Percentiles rank a stretch among this genome's conserved stretches.
Conservation (phyloP, 352 stramenopile genomes). For the Globisporangium perplexum region DNA sequence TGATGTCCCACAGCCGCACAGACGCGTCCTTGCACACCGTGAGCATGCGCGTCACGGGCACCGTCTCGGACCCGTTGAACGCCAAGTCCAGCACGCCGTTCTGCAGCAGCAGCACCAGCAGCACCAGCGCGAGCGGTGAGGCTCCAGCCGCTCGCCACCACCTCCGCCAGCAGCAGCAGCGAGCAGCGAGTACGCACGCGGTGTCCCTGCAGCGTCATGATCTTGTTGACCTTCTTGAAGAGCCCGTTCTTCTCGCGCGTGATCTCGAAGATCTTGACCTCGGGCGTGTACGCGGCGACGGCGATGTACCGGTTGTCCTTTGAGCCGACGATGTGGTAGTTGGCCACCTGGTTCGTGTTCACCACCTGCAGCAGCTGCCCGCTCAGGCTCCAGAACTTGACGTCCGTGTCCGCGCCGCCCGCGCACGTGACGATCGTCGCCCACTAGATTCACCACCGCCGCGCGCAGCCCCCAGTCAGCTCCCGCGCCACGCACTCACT, state of each 20-base stretch:
- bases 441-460: constrained; percentile 26
- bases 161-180: too few relatives aligned
- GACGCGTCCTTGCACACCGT: constrained; percentile 78
- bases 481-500: not conserved
- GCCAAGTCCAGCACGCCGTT: constrained; percentile 69
- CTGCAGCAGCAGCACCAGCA: too few relatives aligned
- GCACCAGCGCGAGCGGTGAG: too few relatives aligned
- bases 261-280: constrained; percentile 84
- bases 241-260: constrained; percentile 62
- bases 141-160: too few relatives aligned
- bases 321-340: constrained; percentile 74
- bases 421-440: constrained; percentile 73
- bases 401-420: constrained; percentile 59
- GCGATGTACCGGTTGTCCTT: constrained; percentile 82
- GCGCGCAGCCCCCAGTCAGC: not conserved
- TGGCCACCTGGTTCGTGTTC: constrained; percentile 78
- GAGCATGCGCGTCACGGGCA: constrained; percentile 68
- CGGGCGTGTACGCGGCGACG: constrained; percentile 72
- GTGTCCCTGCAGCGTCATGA: constrained; percentile 78
- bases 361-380: constrained; percentile 63
- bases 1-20: constrained; percentile 77
- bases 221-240: constrained; percentile 81
- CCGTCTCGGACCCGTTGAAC: constrained; percentile 63
- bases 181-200: constrained; percentile 35
- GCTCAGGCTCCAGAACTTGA: constrained; percentile 78